Percentiles rank a stretch among this genome's conserved stretches.
Conservation (phyloP, 345 rosid species). For the Gossypium australe region DNA sequence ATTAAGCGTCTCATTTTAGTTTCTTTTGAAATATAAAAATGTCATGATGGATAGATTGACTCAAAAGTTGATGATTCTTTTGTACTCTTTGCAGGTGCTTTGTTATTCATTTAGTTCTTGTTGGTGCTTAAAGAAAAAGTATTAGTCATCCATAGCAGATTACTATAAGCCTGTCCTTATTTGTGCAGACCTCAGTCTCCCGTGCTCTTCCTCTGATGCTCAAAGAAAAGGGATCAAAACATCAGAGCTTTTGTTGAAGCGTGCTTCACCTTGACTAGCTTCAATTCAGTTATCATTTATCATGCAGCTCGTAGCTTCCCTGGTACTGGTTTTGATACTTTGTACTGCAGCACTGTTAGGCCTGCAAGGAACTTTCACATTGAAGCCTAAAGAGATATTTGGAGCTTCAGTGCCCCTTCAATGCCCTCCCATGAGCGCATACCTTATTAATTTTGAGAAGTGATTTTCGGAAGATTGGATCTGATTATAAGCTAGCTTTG, state of each 20-base stretch:
- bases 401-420: not conserved
- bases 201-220: not conserved
- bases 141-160: not conserved
- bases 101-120: not conserved
- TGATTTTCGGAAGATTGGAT: not conserved
- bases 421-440: not conserved
- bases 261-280: not conserved
- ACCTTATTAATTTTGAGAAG: not conserved
- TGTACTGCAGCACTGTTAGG: slow-evolving; percentile 1
- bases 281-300: not conserved
- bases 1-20: not conserved
- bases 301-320: not conserved
- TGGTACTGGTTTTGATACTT: not conserved
- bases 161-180: not conserved
- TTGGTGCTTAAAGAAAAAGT: not conserved
- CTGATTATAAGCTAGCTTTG: not conserved
- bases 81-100: not conserved
- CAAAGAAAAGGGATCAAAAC: not conserved
- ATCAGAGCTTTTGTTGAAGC: not conserved
- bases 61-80: not conserved
- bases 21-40: not conserved
- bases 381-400: not conserved
- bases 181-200: not conserved
- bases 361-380: not conserved
- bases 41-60: not conserved